Evolutionary conservation across 257 asterid species (phyloP), one percentile per base, ranked within the genome.

Genomic region (Perilla frutescens): DNA sequence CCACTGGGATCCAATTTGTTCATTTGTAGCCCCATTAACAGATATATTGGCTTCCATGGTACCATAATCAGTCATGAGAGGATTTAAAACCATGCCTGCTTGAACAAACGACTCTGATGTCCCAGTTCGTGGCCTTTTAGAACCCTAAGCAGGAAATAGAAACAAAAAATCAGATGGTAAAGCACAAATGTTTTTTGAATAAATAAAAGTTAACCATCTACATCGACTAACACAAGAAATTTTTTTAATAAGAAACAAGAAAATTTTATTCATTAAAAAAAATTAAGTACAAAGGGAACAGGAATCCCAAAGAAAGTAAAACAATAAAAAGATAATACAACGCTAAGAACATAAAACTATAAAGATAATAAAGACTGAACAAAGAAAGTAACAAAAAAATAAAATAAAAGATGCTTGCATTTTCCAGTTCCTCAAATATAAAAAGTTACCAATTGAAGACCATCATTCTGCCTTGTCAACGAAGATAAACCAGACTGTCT

Each of bases 401-500:
- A 34, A 34, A 34, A 34, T 4, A 34, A 70, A 69, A 48, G 62
- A 68, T 39, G 56, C 49, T 73, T 31, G 53, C 34, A 68, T 53
- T 68, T 39, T 41, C 75, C 56, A 69, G 78, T 36, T 71, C 58
- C 29, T 66, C 44, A 53, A 45, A 62, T n/a, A 69, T 50, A 43
- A 47, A 39, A 48, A 53, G 68, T 55, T 87, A 85, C 96, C 98
- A 49, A 67, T 79, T 90, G 90, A 75, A 61, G 84, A 78, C 81
- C 83, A 82, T 87, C 90, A 70, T 81, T 83, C 71, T 82, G 90
- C 74, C 84, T 84, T 77, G 78, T 92, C 77, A 81, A 68, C 6
- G 96, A 90, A 77, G 97, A 92, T 79, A 95, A 78, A 65, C 96
- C 98, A 84, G 98, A 84, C 81, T 89, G 96, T 79, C 92, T 84